These are phyloP conservation scores for Pseudogymnoascus sp. DNA, from an alignment of 2,329 filamentous ascomycete species.

Conservation along the genomic window DNA sequence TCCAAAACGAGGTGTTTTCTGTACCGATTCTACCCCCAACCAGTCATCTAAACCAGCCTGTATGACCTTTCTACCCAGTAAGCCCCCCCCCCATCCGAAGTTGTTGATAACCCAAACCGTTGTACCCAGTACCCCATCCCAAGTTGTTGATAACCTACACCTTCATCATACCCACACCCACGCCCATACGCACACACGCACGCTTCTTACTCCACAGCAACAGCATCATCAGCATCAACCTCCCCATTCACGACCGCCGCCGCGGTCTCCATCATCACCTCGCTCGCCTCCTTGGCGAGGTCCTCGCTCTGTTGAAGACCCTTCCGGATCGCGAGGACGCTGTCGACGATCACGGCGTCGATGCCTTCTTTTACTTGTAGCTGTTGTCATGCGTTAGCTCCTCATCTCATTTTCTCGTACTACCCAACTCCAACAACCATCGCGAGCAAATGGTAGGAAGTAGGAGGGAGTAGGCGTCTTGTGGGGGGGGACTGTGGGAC, in stretches of 20 bases:
- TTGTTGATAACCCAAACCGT: too few species aligned
- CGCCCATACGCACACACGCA: neutral
- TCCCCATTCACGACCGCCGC: neutral
- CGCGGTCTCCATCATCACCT: neutral
- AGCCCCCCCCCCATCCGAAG: too few species aligned
- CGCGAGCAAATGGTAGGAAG: too few species aligned
- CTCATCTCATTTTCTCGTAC: neutral
- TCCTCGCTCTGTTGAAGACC: conserved; percentile 43
- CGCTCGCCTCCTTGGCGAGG: neutral
- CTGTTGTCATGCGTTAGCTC: conserved; percentile 14
- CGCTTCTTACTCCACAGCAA: neutral
- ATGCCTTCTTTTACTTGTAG: conserved; percentile 88
- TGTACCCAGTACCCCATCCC: too few species aligned
- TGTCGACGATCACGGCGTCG: conserved; percentile 96
- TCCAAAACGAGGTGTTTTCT: neutral
- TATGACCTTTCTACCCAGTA: neutral
- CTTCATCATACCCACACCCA: too few species aligned
- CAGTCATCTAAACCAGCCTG: neutral
- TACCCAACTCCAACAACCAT: neutral
- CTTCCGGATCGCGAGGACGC: conserved; percentile 84
- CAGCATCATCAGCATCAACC: neutral
- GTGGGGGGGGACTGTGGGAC: too few species aligned
- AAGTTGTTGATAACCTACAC: too few species aligned
- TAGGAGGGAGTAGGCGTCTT: too few species aligned
- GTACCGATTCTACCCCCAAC: neutral